phyloP scores from a whole-genome alignment of 257 asterid genomes.

The Primulina tabacum region DNA sequence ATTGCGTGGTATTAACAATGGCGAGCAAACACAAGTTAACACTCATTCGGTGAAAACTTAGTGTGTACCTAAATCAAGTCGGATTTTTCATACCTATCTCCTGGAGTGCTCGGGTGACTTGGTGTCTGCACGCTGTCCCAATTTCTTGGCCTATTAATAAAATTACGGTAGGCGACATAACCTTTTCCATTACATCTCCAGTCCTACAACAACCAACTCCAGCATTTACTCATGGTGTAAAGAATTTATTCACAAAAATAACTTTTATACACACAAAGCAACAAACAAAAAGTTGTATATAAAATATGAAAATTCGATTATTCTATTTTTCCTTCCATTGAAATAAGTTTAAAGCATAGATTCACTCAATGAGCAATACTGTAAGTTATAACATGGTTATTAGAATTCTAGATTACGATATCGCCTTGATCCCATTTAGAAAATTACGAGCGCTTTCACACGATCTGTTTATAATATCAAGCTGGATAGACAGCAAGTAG shows the following conservation, averaged over 20 bases:
- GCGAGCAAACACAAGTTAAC: not conserved
- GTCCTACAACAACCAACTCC: constrained; percentile 47
- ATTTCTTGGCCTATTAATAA: constrained; percentile 77
- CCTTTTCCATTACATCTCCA: constrained; percentile 96
- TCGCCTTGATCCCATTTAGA: constrained; percentile 8
- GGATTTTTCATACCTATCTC: constrained; percentile 65
- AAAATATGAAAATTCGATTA: not conserved
- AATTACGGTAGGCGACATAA: constrained; percentile 81
- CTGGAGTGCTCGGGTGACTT: constrained; percentile 78
- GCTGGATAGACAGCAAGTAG: constrained; percentile 1
- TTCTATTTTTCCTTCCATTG: not conserved
- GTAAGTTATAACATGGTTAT: not conserved
- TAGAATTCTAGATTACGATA: not conserved
- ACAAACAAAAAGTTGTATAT: not conserved
- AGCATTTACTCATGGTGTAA: constrained; percentile 24
- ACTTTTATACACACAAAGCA: not conserved
- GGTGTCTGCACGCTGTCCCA: constrained; percentile 59
- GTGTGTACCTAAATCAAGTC: constrained; percentile 27
- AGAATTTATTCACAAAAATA: constrained; percentile 15
- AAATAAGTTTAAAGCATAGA: not conserved
- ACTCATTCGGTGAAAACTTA: not conserved
- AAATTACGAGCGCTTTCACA: not conserved
- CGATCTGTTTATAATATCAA: constrained; percentile 10
- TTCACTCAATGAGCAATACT: not conserved
- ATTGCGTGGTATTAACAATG: not conserved